Evolutionary conservation across 306 rosid species (phyloP).

Genomic region (Clitoria ternatea): DNA sequence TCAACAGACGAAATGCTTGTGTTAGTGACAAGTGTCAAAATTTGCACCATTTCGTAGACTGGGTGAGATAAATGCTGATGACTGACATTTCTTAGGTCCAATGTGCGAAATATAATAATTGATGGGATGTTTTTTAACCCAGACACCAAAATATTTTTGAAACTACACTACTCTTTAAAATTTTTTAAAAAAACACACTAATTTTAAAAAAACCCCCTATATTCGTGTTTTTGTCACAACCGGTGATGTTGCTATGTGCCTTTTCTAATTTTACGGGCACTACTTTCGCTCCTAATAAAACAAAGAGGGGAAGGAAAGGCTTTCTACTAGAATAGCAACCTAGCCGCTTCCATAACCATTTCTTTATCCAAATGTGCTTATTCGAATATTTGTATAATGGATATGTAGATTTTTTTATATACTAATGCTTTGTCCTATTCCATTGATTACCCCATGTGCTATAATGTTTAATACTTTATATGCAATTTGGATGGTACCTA

Average conservation of each 20-base stretch:
- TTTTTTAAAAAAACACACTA: too few species aligned
- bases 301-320: neutral
- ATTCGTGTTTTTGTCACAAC: neutral
- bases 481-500: neutral
- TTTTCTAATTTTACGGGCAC: neutral
- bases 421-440: neutral
- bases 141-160: too few species aligned
- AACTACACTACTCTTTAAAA: too few species aligned
- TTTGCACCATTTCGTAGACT: too few species aligned
- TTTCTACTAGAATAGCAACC: neutral
- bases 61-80: too few species aligned
- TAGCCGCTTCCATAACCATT: neutral
- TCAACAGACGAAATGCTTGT: too few species aligned
- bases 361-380: neutral
- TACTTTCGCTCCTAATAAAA: neutral
- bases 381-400: neutral
- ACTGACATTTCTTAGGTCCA: too few species aligned
- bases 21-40: too few species aligned
- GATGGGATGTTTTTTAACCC: too few species aligned
- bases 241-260: neutral
- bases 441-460: neutral
- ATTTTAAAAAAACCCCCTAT: too few species aligned
- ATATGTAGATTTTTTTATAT: neutral
- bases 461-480: neutral
- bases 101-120: too few species aligned